A percentile compares a stretch with the other conserved stretches of the same genome.
These are phyloP conservation scores for Rubia balearica DNA, from an alignment of 305 asterid genomes.

Conservation along the genomic window DNA sequence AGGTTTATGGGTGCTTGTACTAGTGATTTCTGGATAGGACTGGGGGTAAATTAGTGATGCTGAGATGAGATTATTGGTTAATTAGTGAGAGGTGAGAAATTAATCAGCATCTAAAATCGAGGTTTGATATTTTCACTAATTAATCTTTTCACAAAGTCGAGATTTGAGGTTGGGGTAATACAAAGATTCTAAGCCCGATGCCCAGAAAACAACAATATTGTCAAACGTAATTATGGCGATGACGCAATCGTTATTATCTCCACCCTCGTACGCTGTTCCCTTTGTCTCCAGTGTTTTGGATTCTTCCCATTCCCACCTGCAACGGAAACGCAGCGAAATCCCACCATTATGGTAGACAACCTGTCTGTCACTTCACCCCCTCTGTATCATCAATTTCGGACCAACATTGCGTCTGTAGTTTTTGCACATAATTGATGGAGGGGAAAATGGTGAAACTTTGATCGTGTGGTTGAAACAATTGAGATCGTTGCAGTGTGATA, in stretches of 20 bases:
- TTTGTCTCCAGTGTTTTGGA: conserved; percentile 11
- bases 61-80: background rate
- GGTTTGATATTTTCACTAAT: background rate
- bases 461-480: too few relatives aligned
- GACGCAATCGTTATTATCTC: background rate
- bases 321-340: background rate
- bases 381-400: background rate
- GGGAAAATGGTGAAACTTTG: background rate
- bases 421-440: background rate
- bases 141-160: background rate
- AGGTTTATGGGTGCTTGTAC: background rate
- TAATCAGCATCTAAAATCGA: background rate
- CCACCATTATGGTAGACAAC: background rate
- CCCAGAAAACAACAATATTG: conserved; percentile 11
- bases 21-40: background rate
- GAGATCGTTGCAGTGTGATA: too few relatives aligned
- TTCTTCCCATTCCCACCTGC: background rate
- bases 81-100: background rate
- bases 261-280: conserved; percentile 14
- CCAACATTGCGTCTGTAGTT: background rate
- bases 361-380: background rate
- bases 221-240: conserved; percentile 4
- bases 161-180: conserved; percentile 5
- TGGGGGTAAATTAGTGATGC: background rate
- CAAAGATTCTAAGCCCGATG: conserved; percentile 15